Conservation (phyloP, 2,329 filamentous ascomycete species). For the Colletotrichum noveboracense region DNA sequence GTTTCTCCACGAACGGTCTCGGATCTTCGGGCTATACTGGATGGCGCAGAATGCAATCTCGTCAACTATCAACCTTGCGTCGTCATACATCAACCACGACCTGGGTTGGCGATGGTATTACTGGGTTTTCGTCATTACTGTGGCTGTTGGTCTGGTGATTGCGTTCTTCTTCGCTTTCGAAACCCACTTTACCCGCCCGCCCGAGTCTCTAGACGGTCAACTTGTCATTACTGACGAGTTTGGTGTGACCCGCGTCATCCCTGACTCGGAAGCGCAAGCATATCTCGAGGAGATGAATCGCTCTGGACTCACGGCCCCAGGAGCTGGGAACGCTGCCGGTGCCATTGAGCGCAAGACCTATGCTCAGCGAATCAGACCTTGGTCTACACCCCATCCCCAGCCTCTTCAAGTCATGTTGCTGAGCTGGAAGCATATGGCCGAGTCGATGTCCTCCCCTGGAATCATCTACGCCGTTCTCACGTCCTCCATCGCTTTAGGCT, state of each 20-base stretch:
- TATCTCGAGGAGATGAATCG: slow-evolving; percentile 19
- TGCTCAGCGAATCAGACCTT: slow-evolving; percentile 36
- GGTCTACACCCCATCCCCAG: slow-evolving; percentile 21
- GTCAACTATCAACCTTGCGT: slow-evolving; percentile 35
- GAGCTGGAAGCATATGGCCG: slow-evolving; percentile 23
- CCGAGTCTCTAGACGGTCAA: slow-evolving; percentile 35
- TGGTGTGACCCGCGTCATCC: slow-evolving; percentile 37
- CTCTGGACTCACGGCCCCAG: background rate
- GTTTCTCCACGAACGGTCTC: slow-evolving; percentile 42
- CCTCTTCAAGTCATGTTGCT: slow-evolving; percentile 16
- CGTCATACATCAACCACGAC: slow-evolving; percentile 38
- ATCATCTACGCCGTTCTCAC: slow-evolving; percentile 41
- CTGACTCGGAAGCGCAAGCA: slow-evolving; percentile 32
- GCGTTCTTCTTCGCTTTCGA: slow-evolving; percentile 44
- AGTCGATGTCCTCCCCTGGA: slow-evolving; percentile 34
- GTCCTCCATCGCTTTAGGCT: slow-evolving; percentile 39
- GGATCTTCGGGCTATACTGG: slow-evolving; percentile 42
- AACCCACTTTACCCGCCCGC: slow-evolving; percentile 39
- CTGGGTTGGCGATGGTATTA: slow-evolving; percentile 47
- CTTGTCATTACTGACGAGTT: slow-evolving; percentile 43
- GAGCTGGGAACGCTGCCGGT: background rate
- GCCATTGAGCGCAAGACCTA: slow-evolving; percentile 9
- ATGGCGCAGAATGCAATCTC: slow-evolving; percentile 40
- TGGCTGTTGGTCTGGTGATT: slow-evolving; percentile 38
- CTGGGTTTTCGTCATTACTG: slow-evolving; percentile 40